phyloP scores from a whole-genome alignment of 148 eudicot genomes.

The Cornus florida region DNA sequence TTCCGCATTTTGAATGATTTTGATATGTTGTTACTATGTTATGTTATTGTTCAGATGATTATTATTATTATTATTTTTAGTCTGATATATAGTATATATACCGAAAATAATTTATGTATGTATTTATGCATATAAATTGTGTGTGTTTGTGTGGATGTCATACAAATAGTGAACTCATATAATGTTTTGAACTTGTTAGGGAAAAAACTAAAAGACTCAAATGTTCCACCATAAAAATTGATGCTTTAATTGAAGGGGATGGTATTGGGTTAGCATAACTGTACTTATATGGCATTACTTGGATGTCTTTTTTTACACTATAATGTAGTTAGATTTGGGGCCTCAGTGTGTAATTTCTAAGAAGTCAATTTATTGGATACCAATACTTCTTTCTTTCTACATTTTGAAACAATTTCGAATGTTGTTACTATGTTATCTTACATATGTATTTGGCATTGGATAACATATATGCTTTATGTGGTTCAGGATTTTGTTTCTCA shows the following conservation, averaged over 20 bases:
- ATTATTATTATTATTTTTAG: too few relatives aligned
- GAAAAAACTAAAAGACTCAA: background rate
- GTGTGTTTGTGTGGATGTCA: background rate
- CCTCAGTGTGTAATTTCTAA: background rate
- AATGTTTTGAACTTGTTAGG: background rate
- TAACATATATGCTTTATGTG: conserved; percentile 12
- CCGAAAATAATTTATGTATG: too few relatives aligned
- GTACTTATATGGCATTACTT: background rate
- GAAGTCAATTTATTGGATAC: background rate
- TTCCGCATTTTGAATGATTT: background rate
- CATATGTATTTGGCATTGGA: background rate
- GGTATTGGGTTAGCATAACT: background rate
- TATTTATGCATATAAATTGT: too few relatives aligned
- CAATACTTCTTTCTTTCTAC: background rate
- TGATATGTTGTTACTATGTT: too few relatives aligned
- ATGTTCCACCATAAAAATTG: background rate
- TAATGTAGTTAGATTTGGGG: background rate
- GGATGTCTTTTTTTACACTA: too few relatives aligned
- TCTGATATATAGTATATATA: background rate
- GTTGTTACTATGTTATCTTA: too few relatives aligned
- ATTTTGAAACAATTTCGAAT: background rate
- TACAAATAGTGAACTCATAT: background rate
- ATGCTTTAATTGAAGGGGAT: background rate
- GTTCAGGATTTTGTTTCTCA: conserved; percentile 60
- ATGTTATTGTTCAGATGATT: background rate